Base-by-base conservation (phyloP, 306 rosid genomes). In the Hippophae gyantsensis region DNA sequence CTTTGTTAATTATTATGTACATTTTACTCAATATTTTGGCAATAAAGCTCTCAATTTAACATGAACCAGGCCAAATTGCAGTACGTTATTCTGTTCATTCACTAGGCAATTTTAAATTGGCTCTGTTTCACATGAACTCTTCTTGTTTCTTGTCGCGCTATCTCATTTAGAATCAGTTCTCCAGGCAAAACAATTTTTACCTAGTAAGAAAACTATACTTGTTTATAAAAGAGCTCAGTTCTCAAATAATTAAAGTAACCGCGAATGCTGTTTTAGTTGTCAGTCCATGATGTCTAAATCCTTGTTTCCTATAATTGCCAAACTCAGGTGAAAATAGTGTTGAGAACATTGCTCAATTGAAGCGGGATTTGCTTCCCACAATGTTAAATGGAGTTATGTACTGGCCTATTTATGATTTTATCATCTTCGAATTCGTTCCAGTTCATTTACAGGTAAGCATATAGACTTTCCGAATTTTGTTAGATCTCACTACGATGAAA, bases 331-430 rank as follows among this genome's bases (percentile, higher is more conserved):
- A 92, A 80, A 87, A 42, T 47, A 49, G 72, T 55, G 27, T 62
- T 42, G 95, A 92, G 74, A 80, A 87, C 55, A 67, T 43, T 58
- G 84, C 89, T 3, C 89, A 95, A 42, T 73, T 92, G 75, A 80
- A 81, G 64, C 82, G 96, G 40, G 96, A 87, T 69, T 63, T 92
- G 55, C 52, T 92, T 47, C 96, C 96, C 42, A 92, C 98, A 0
- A 3, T 85, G 81, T 64, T 81, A 10, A 85, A 52, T 49, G 96
- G 96, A 8, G 48, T 83, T 52, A 87, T 85, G 89, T 87, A 92
- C 76, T 87, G 96, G 98, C 95, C 96, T 58, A 0, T 81, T 4
- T 92, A 96, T 42, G 96, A 92, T 80, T 92, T 92, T 60, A 78
- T 92, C 74, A 92, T 95, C 10, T 92, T 79, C 70, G 76, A 79